Base-by-base conservation (phyloP, 1,139 yeast genomes). In the Magnusiomyces fungicola region DNA sequence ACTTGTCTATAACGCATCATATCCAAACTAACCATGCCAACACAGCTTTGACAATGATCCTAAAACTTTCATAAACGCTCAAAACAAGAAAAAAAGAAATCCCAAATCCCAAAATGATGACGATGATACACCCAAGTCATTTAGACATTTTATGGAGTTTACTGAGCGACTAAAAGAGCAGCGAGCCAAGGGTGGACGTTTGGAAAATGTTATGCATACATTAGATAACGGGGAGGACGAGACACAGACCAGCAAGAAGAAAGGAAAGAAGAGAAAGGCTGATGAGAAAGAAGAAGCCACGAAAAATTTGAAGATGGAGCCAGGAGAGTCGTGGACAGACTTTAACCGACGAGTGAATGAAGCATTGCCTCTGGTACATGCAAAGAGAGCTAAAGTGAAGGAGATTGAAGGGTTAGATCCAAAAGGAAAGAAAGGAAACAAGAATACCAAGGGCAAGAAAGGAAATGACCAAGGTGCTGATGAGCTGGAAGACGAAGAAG, bases 331-430 rank as follows among this genome's bases (percentile, higher is more conserved):
- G 10, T 58, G 67, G 64, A 47, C 60, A 2, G 71, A 68, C 40
- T 68, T 68, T 52, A 58, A 61, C 4, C 56, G 69, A 19, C 60
- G 74, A 34, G 73, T 70, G 5, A 63, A 70, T 50, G 67, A 64
- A 42, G 72, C 72, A 1, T 53, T 70, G 39, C 73, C 74, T 0
- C 50, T 70, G 41, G 64, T 66, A 3, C 61, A 59, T 16, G 60
- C 57, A 33, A 59, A 58, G 45, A 42, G 24, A n/a, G 19, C 25
- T 2, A 42, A 42, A 39, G 22, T 24, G n/a, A 24, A 19, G 3
- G 24, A 38, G 41, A 30, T 33, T 6, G 30, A 24, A 4, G 29
- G 22, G 3, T 14, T 32, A 12, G 32, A 24, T 25, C 33, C 25
- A 24, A 9, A 23, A 24, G 29, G 19, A 22, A 14, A 12, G 4